Evolutionary conservation across 2,329 filamentous ascomycete species (phyloP), one percentile per base, ranked within the genome.

Genomic region (Venturia nashicola): DNA sequence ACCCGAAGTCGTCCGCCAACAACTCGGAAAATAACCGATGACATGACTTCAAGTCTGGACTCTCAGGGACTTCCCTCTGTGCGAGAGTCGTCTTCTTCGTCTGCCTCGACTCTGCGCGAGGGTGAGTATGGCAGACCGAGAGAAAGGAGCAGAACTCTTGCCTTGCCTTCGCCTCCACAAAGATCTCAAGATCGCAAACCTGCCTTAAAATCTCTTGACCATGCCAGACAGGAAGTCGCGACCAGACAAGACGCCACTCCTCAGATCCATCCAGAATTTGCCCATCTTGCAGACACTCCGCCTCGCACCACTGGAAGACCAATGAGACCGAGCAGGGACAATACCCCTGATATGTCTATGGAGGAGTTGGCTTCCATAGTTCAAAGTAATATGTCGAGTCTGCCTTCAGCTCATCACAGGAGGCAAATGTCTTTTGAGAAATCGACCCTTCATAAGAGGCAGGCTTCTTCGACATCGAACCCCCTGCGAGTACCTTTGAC

Each of bases 61-160:
- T 42, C 73, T 77, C 32, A 82, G 86, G 84, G 83, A 4, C 78
- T 91, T 44, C 80, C 86, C 43, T 81, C 84, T 6, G 84, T 90
- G 6, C 81, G 86, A 63, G 88, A 91, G 71, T 87, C 87, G 0
- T 91, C 88, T 0, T 90, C 88, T 0, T 90, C 88, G 0, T 89
- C 87, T 5, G 84, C 82, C 66, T 89, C 87, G 7, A 89, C 86
- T 2, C 82, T 89, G 9, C 81, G 84, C 42, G 81, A 77, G 18
- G 80, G 78, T 32, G 79, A 79, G 14, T 78, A 72, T 66, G 79
- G 73, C 66, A 78, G 72, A 72, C 76, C 51, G 74, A 76, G 12
- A 76, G 73, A 67, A 70, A 62, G 64, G 51, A 64, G 34, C 61
- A 57, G 64, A 63, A 34, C 69, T 40, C 64, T 67, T 34, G 68